Base-by-base conservation (phyloP, 495 filamentous ascomycete genomes). In the Umbilicaria muhlenbergii region DNA sequence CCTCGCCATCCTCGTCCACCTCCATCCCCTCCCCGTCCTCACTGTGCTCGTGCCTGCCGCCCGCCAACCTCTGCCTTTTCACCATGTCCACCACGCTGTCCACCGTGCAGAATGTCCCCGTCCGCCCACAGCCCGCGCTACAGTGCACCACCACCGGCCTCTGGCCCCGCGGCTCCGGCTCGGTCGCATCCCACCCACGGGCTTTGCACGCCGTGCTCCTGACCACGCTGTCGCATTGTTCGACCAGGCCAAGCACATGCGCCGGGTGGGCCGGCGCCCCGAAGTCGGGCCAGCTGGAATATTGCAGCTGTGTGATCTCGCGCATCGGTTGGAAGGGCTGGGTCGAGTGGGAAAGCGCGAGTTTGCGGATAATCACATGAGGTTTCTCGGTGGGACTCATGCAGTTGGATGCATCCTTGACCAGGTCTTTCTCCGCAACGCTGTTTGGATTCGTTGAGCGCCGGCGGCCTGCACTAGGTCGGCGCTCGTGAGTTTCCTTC, bases 221-320 rank as follows among this genome's bases (percentile, higher is more conserved):
- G 40, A 59, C 53, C 38, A 68, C 52, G 36, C 74, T 66, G 49
- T 88, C 84, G 47, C 81, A 83, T 34, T 92, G 76, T 62, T 94
- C 87, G 41, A 96, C 81, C 14, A 98, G 62, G 8, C 79, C 80
- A 2, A 98, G 68, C 1, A 98, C 71, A 53, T 98, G 86, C 7
- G 72, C 70, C 3, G 91, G 85, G 46, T 89, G 83, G 5, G 91
- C 88, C 0, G 88, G 91, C 0, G 89, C 80, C 32, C 92, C 91
- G 55, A 95, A 94, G 58, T 98, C 91, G 1, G 92, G 91, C 91
- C 91, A 98, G 12, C 77, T 79, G 8, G 86, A 77, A 54, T 94
- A 95, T 47, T 98, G 92, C 2, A 98, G 69, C 46, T 98, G 91
- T 0, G 86, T 94, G 53, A 98, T 84, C 60, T 96, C 87, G 18